Conservation (phyloP, 805 yeast species). For the Monosporozyma yasuniensis region DNA sequence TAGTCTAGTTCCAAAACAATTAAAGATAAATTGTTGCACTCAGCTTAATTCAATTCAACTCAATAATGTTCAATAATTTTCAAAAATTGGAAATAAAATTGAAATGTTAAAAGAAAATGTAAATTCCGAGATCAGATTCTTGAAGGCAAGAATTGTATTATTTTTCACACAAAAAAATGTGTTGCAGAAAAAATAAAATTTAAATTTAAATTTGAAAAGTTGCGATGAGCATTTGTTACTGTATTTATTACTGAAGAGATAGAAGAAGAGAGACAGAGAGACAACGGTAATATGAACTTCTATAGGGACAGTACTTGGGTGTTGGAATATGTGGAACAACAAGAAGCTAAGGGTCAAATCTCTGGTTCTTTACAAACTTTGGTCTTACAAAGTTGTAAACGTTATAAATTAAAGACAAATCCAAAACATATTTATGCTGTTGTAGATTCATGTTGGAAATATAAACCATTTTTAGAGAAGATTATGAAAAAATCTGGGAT, state of each 20-base stretch:
- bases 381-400: slow-evolving; percentile 42
- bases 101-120: no score
- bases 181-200: no score
- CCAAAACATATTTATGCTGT: slow-evolving; percentile 86
- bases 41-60: no score
- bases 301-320: slow-evolving; percentile 36
- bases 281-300: slow-evolving; percentile 24
- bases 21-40: no score
- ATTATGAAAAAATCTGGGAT: slow-evolving; percentile 62
- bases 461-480: slow-evolving; percentile 51
- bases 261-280: background rate
- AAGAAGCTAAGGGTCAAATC: slow-evolving; percentile 24
- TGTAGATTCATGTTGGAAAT: slow-evolving; percentile 67
- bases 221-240: background rate
- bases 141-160: no score
- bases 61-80: no score
- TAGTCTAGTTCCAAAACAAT: no score
- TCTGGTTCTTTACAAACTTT: slow-evolving; percentile 49
- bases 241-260: background rate
- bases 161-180: no score
- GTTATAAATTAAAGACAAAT: slow-evolving; percentile 44
- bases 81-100: no score
- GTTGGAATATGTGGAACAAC: slow-evolving; percentile 26
- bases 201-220: no score
- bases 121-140: no score